These are phyloP conservation scores for Paraleonurus japonicus DNA, from an alignment of 257 asterid species.

Conservation along the genomic window DNA sequence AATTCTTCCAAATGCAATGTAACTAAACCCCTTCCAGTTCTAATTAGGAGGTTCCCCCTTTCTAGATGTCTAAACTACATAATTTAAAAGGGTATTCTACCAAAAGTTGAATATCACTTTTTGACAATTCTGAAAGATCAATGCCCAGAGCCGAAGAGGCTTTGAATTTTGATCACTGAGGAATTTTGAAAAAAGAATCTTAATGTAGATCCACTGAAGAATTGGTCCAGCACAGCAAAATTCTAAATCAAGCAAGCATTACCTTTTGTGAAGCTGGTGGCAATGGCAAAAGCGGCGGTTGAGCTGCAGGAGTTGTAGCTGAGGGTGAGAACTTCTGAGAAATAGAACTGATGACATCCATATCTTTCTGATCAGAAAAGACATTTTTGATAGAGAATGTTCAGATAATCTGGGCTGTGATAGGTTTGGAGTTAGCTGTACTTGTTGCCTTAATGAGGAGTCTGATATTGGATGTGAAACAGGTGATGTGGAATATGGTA, in stretches of 20 bases:
- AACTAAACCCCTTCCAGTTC: slow-evolving; percentile 1
- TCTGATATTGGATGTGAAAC: slow-evolving; percentile 39
- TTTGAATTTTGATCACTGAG: not conserved
- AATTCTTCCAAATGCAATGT: not conserved
- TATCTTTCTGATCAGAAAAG: slow-evolving; percentile 41
- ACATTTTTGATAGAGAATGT: slow-evolving; percentile 32
- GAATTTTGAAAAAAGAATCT: not conserved
- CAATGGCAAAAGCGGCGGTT: slow-evolving; percentile 58
- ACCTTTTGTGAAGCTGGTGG: slow-evolving; percentile 67
- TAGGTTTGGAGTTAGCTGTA: slow-evolving; percentile 43
- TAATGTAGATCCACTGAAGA: not conserved
- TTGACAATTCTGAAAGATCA: not conserved
- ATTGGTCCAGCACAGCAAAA: not conserved
- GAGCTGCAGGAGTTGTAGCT: slow-evolving; percentile 37
- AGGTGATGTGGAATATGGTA: slow-evolving; percentile 36
- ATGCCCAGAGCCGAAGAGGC: not conserved
- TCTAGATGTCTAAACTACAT: not conserved
- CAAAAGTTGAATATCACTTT: not conserved
- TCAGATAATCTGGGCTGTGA: slow-evolving; percentile 50
- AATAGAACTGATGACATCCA: slow-evolving; percentile 30
- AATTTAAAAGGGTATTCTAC: not conserved
- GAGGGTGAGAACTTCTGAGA: slow-evolving; percentile 35
- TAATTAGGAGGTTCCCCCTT: not conserved
- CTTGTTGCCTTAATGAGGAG: slow-evolving; percentile 38
- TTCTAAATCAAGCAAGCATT: not conserved